phyloP scores from a whole-genome alignment of 495 filamentous ascomycete species.

The Penicillium longicatenatum region DNA sequence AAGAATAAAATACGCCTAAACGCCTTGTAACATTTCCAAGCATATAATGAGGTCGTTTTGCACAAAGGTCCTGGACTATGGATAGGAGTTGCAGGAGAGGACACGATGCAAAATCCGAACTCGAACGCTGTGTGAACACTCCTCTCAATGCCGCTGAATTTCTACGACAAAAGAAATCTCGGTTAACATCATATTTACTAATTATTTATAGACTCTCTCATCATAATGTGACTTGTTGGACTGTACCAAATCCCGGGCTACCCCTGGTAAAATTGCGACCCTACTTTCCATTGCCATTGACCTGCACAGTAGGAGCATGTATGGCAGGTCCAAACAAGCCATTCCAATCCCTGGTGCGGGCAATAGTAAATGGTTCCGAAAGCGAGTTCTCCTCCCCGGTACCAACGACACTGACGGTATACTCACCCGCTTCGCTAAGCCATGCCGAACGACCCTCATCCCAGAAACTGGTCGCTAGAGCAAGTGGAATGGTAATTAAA shows the following conservation, averaged over 20 bases:
- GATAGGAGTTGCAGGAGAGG: too few species aligned
- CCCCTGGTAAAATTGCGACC: too few species aligned
- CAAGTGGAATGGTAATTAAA: slow-evolving; percentile 8
- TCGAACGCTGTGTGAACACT: too few species aligned
- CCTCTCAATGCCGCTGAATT: too few species aligned
- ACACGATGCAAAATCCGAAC: too few species aligned
- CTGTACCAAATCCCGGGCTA: too few species aligned
- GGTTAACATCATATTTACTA: too few species aligned
- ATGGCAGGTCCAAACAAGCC: neutral
- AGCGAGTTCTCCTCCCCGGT: slow-evolving; percentile 11
- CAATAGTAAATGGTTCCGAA: neutral
- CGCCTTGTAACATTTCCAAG: neutral
- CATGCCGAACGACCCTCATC: slow-evolving; percentile 14
- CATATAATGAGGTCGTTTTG: too few species aligned
- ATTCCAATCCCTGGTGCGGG: neutral
- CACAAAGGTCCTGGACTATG: too few species aligned
- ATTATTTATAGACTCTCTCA: too few species aligned
- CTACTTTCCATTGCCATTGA: neutral
- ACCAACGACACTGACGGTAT: slow-evolving; percentile 13
- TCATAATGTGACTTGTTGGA: too few species aligned
- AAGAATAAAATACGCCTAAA: neutral
- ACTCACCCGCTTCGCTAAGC: slow-evolving; percentile 15
- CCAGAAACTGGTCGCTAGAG: slow-evolving; percentile 22
- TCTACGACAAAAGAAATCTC: too few species aligned
- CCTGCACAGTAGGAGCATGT: neutral